A percentile compares a stretch with the other conserved stretches of the same genome.
These are phyloP conservation scores for Talaromyces sp. DNA, from an alignment of 2,329 filamentous ascomycete species.

Conservation along the genomic window DNA sequence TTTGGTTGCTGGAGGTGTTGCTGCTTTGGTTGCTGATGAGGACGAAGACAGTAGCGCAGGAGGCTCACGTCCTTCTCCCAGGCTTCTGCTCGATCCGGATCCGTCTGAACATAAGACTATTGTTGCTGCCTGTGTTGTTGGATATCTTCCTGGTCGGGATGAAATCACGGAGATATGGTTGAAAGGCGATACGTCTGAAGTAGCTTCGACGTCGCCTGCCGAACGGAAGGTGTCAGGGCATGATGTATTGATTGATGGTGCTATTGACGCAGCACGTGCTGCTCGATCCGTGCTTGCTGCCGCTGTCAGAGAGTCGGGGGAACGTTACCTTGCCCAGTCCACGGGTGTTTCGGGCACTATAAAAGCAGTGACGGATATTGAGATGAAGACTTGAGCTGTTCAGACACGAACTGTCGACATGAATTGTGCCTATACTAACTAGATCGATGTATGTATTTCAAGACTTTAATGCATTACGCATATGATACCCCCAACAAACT, in stretches of 20 bases:
- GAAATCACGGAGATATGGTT: slow-evolving; percentile 95
- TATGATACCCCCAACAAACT: not conserved
- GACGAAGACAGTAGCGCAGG: slow-evolving; percentile 5
- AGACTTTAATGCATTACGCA: not conserved
- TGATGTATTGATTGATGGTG: slow-evolving; percentile 59
- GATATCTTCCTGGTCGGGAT: slow-evolving; percentile 78
- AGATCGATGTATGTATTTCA: not conserved
- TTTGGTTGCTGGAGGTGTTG: slow-evolving; percentile 81
- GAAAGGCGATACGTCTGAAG: slow-evolving; percentile 62
- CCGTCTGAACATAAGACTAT: slow-evolving; percentile 75
- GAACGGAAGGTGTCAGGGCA: slow-evolving; percentile 38
- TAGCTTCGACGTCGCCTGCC: slow-evolving; percentile 23
- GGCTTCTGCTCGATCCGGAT: slow-evolving; percentile 69
- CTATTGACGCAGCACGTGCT: slow-evolving; percentile 60
- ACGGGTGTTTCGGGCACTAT: not conserved
- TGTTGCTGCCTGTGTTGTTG: slow-evolving; percentile 80
- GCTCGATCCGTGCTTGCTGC: slow-evolving; percentile 59
- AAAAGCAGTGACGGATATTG: slow-evolving; percentile 22
- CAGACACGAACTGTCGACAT: not conserved
- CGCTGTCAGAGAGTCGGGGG: slow-evolving; percentile 57
- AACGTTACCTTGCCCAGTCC: slow-evolving; percentile 33
- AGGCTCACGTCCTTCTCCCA: slow-evolving; percentile 20
- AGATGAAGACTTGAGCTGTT: slow-evolving; percentile 26
- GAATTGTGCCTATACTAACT: not conserved
- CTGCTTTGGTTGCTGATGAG: slow-evolving; percentile 62